Conservation (phyloP, 345 rosid genomes). For the Populus deltoides region DNA sequence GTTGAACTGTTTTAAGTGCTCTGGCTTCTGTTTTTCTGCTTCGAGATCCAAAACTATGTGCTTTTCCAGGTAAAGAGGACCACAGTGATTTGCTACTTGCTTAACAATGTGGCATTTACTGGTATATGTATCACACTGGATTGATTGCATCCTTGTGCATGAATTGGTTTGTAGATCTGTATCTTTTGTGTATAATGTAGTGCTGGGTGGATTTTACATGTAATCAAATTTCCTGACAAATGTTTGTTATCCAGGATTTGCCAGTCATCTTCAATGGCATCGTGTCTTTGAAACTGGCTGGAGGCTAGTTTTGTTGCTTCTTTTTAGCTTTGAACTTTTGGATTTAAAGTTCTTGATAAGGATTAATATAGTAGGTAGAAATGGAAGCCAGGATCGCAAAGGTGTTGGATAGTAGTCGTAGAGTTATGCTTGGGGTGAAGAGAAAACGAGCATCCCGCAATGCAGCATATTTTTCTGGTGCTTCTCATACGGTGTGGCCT, state of each 20-base stretch:
- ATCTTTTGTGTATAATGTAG: not conserved
- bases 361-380: constrained; percentile 39
- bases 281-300: constrained; percentile 40
- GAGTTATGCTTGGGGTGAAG: constrained; percentile 39
- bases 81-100: not conserved
- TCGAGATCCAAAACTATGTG: not conserved
- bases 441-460: constrained; percentile 42
- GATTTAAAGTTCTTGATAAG: constrained; percentile 49
- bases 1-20: not conserved
- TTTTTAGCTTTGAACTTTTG: constrained; percentile 36
- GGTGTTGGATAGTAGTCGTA: constrained; percentile 25
- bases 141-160: not conserved
- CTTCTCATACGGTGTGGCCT: constrained; percentile 29
- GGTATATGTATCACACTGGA: not conserved
- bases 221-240: not conserved
- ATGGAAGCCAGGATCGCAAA: constrained; percentile 46
- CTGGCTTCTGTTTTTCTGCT: not conserved
- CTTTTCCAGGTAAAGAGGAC: not conserved
- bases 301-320: constrained; percentile 29
- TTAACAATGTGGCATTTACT: not conserved
- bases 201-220: not conserved
- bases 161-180: not conserved
- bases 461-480: constrained; percentile 41
- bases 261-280: constrained; percentile 26
- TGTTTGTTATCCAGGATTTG: constrained; percentile 34